phyloP scores from a whole-genome alignment of 768 basidiomycete genomes.

The Boletus sp. region DNA sequence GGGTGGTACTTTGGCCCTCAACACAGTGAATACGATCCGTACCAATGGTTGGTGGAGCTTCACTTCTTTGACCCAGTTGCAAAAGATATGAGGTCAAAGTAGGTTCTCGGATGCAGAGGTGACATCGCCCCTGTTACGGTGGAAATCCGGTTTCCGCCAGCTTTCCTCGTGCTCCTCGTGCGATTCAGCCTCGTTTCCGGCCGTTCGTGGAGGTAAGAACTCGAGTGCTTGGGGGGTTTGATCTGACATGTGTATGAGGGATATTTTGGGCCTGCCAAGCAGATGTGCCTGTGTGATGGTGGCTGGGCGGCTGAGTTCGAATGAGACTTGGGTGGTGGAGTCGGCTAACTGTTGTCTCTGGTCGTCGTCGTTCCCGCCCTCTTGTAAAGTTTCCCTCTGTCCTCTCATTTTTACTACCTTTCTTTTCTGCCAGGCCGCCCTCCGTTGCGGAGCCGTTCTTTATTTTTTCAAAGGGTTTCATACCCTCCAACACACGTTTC shows the following conservation, averaged over 20 bases:
- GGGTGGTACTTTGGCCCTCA: conserved; percentile 73
- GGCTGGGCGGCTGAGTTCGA: conserved; percentile 28
- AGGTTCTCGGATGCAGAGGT: conserved; percentile 21
- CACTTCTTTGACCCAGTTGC: conserved; percentile 71
- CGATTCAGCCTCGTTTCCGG: conserved; percentile 68
- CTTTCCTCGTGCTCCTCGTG: conserved; percentile 64
- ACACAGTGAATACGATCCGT: conserved; percentile 63
- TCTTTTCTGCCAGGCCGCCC: conserved; percentile 21
- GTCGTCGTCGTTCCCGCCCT: conserved; percentile 9
- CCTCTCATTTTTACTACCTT: conserved; percentile 17
- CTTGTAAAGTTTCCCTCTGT: not conserved
- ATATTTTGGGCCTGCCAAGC: not conserved
- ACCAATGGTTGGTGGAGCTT: conserved; percentile 72
- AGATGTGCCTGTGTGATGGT: conserved; percentile 2
- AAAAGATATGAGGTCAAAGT: conserved; percentile 53
- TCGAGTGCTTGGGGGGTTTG: not conserved
- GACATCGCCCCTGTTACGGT: conserved; percentile 66
- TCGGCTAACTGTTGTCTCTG: not conserved
- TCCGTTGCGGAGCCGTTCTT: conserved; percentile 29
- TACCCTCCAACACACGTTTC: not conserved
- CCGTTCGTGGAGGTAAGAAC: conserved; percentile 52
- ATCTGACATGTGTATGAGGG: conserved; percentile 32
- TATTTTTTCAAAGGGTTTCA: conserved; percentile 10
- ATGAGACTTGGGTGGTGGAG: conserved; percentile 2
- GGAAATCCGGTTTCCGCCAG: conserved; percentile 66